phyloP scores from a whole-genome alignment of 1,284 basidiomycete genomes.

The Apiotrichum mycotoxinovorans region DNA sequence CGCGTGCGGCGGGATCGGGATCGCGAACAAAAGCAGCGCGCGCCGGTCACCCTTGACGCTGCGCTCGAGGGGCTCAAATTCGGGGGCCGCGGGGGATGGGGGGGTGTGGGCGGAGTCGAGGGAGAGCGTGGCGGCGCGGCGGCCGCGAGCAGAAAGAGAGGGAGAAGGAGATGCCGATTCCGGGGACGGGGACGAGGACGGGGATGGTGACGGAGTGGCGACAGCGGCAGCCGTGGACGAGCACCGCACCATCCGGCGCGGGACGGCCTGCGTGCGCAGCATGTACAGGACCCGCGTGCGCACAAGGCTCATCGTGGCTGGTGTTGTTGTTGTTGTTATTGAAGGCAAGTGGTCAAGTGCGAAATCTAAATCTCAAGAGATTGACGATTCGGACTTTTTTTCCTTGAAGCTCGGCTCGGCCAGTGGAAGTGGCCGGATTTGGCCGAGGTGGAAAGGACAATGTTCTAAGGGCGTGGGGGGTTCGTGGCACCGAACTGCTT shows the following conservation, averaged over 20 bases:
- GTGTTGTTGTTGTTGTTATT: too few species aligned
- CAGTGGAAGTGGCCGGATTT: too few species aligned
- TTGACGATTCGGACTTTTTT: background rate
- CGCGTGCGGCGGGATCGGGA: constrained; percentile 33
- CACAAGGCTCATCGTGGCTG: too few species aligned
- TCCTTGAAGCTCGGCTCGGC: too few species aligned
- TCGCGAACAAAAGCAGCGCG: constrained; percentile 34
- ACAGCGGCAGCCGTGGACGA: too few species aligned
- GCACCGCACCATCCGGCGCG: too few species aligned
- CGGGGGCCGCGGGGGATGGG: background rate
- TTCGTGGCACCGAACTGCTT: too few species aligned
- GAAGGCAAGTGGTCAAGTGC: background rate
- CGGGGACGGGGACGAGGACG: background rate
- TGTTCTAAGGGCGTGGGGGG: too few species aligned
- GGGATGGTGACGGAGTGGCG: too few species aligned
- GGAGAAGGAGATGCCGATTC: background rate
- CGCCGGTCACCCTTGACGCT: constrained; percentile 21
- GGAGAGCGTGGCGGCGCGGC: background rate
- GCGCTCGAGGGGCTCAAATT: constrained; percentile 16
- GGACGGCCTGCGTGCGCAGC: too few species aligned
- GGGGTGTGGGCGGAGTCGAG: background rate
- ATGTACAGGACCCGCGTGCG: too few species aligned
- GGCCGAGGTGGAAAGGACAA: too few species aligned
- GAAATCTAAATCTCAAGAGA: background rate
- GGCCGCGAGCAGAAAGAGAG: background rate